These are phyloP conservation scores for Sindora glabra DNA, from an alignment of 306 rosid species.

Conservation along the genomic window DNA sequence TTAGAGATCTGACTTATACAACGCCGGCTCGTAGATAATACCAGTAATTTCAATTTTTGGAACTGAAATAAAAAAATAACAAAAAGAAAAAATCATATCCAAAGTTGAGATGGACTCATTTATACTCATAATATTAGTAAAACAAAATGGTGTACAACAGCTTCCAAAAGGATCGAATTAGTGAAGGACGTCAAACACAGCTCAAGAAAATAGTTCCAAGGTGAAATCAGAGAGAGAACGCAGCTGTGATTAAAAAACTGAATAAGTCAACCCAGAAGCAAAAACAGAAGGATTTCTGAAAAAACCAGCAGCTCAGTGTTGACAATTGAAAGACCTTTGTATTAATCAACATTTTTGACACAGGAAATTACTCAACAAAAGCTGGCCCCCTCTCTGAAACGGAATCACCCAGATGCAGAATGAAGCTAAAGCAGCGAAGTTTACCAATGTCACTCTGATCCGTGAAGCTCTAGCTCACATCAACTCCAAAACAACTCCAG, in stretches of 20 bases:
- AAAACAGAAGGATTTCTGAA: background rate
- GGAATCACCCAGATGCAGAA: background rate
- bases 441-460: constrained; percentile 32
- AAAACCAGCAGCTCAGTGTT: background rate
- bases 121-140: background rate
- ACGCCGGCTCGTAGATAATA: background rate
- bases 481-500: constrained; percentile 7
- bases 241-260: constrained; percentile 5
- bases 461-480: constrained; percentile 12
- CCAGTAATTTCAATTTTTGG: background rate
- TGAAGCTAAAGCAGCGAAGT: constrained; percentile 11
- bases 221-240: background rate
- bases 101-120: background rate
- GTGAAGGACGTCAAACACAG: background rate
- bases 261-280: background rate
- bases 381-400: background rate
- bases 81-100: background rate
- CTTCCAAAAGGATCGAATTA: background rate
- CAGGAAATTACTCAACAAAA: background rate
- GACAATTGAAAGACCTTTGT: no score
- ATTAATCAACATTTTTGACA: background rate
- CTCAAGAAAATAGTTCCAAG: background rate
- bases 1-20: background rate
- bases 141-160: background rate
- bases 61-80: background rate